Percentiles rank a stretch among this genome's conserved stretches.
Evolutionary conservation across 192 early-diverging fungal genomes (phyloP).

Genomic region (Gryganskiella cystojenkinii): DNA sequence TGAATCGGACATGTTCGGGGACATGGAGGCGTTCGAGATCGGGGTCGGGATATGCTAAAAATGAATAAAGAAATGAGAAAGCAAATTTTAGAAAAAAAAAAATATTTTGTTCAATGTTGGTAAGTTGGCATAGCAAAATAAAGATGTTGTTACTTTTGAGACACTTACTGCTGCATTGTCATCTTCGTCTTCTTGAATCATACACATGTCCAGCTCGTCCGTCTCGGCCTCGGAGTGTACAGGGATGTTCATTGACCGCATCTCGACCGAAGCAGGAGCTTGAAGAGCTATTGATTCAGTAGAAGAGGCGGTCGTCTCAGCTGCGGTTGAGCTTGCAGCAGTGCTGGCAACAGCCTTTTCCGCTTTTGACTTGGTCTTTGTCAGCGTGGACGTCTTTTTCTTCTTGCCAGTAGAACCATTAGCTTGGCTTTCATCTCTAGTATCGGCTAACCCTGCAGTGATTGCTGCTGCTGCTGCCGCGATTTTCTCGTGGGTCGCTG

Average conservation of each 20-base stretch:
- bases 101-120: no score
- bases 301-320: neutral
- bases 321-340: neutral
- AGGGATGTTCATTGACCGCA: constrained; percentile 49
- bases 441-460: neutral
- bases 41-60: constrained; percentile 23
- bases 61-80: neutral
- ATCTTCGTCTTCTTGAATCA: constrained; percentile 1
- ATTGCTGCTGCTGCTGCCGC: neutral
- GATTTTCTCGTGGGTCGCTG: constrained; percentile 16
- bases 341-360: neutral
- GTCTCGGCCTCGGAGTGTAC: constrained; percentile 26
- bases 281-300: no score
- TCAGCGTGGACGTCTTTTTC: neutral
- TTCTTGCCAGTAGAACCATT: neutral
- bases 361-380: neutral
- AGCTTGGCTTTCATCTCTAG: neutral
- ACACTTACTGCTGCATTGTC: constrained; percentile 1
- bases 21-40: constrained; percentile 23
- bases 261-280: constrained; percentile 7
- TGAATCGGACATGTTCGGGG: constrained; percentile 15
- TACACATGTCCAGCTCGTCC: constrained; percentile 22
- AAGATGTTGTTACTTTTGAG: no score
- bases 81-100: neutral
- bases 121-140: no score